phyloP scores from a whole-genome alignment of 2,329 filamentous ascomycete genomes.

The Beauveria varroae region DNA sequence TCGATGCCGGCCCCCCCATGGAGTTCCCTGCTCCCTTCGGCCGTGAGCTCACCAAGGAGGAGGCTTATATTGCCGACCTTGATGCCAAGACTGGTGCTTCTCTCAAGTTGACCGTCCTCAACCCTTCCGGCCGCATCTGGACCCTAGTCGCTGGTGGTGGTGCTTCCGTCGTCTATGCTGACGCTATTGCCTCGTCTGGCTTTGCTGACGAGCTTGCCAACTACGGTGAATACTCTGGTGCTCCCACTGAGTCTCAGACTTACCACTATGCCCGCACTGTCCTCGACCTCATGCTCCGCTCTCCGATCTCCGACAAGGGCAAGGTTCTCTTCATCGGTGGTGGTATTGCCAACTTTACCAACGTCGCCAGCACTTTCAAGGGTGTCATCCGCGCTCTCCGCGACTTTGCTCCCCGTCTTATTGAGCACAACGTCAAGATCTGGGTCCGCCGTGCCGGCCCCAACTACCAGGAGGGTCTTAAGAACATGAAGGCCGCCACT shows the following conservation, averaged over 20 bases:
- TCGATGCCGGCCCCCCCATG: slow-evolving; percentile 95
- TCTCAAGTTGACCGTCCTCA: slow-evolving; percentile 95
- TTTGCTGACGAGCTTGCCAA: slow-evolving; percentile 96
- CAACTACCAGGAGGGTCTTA: slow-evolving; percentile 99
- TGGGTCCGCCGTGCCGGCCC: slow-evolving; percentile 84
- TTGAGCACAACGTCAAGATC: slow-evolving; percentile 97
- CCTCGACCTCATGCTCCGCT: slow-evolving; percentile 92
- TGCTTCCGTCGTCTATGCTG: slow-evolving; percentile 97
- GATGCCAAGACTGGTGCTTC: slow-evolving; percentile 99
- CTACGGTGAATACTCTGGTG: slow-evolving; percentile 99
- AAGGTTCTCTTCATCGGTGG: slow-evolving; percentile 99
- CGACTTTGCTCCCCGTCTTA: slow-evolving; percentile 76
- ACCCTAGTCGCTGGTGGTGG: slow-evolving; percentile 98
- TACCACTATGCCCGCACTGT: slow-evolving; percentile 98
- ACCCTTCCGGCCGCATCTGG: slow-evolving; percentile 88
- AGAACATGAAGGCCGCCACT: slow-evolving; percentile 98
- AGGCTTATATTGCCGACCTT: slow-evolving; percentile 97
- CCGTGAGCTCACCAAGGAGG: slow-evolving; percentile 96
- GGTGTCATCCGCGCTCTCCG: slow-evolving; percentile 95
- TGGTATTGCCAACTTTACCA: slow-evolving; percentile 99
- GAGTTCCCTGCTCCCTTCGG: slow-evolving; percentile 99
- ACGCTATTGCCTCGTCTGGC: slow-evolving; percentile 93
- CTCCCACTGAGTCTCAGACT: slow-evolving; percentile 96
- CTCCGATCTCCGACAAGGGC: slow-evolving; percentile 76
- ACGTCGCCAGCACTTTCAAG: slow-evolving; percentile 99